Evolutionary conservation across 768 basidiomycete species (phyloP).

Genomic region (Terana coerulea): DNA sequence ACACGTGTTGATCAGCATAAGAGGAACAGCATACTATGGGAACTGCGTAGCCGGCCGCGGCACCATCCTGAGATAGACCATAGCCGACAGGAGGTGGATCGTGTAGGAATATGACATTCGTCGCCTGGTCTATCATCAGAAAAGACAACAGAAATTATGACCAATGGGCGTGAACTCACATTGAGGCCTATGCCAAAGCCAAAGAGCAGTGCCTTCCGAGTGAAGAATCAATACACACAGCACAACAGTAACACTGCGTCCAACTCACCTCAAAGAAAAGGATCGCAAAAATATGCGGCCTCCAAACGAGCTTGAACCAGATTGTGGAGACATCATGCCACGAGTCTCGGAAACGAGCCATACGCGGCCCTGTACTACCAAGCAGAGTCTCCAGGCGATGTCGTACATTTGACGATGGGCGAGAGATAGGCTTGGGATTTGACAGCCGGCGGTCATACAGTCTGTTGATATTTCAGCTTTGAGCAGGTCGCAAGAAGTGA

Average conservation of each 20-base stretch:
- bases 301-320: slow-evolving; percentile 54
- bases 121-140: slow-evolving; percentile 38
- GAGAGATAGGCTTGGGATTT: slow-evolving; percentile 38
- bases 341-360: slow-evolving; percentile 50
- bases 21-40: background rate
- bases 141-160: background rate
- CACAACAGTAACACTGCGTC: background rate
- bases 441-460: slow-evolving; percentile 60
- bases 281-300: slow-evolving; percentile 54
- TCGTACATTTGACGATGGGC: slow-evolving; percentile 37
- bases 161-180: slow-evolving; percentile 25
- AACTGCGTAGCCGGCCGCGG: slow-evolving; percentile 50
- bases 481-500: background rate
- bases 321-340: slow-evolving; percentile 45
- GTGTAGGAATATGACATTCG: slow-evolving; percentile 62
- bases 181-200: slow-evolving; percentile 66
- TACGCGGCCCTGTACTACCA: slow-evolving; percentile 58
- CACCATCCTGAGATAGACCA: slow-evolving; percentile 45
- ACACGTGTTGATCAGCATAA: background rate
- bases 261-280: slow-evolving; percentile 47
- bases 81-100: slow-evolving; percentile 50
- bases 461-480: slow-evolving; percentile 26
- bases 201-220: slow-evolving; percentile 46
- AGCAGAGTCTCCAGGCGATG: slow-evolving; percentile 55
- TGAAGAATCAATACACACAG: background rate